These are phyloP conservation scores for Aristolochia californica DNA, from an alignment of 164 flowering plant genomes.

Conservation along the genomic window DNA sequence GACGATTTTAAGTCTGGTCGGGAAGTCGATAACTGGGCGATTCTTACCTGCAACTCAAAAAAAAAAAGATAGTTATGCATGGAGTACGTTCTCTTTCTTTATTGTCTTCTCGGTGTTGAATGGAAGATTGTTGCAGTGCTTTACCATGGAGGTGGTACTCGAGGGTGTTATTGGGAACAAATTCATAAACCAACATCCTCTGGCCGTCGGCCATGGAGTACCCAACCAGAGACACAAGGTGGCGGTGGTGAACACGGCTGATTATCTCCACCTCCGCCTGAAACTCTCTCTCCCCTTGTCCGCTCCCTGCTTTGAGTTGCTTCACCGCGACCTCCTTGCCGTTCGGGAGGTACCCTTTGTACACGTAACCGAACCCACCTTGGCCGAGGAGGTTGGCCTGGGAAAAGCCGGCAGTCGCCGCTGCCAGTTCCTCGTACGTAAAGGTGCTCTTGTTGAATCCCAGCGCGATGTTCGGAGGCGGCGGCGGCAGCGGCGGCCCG, in stretches of 20 bases:
- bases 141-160: conserved; percentile 81
- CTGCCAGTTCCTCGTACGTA: conserved; percentile 58
- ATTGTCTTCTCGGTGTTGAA: not conserved
- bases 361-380: conserved; percentile 84
- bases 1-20: conserved; percentile 53
- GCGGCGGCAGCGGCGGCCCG: conserved; percentile 33
- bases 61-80: not conserved
- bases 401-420: conserved; percentile 61
- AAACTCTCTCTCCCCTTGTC: conserved; percentile 83
- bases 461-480: conserved; percentile 38
- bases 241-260: conserved; percentile 84
- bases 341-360: conserved; percentile 72
- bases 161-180: conserved; percentile 59
- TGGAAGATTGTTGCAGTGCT: not conserved
- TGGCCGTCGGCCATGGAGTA: conserved; percentile 54
- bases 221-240: conserved; percentile 77
- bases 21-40: conserved; percentile 47
- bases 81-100: not conserved
- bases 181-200: conserved; percentile 76
- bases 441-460: conserved; percentile 64
- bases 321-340: conserved; percentile 84
- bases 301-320: conserved; percentile 66
- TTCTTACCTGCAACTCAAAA: conserved; percentile 27
- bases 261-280: conserved; percentile 95
- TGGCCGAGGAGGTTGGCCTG: conserved; percentile 57